These are phyloP conservation scores for Scheffersomyces quercinus DNA, from an alignment of 1,139 yeast species.

Conservation along the genomic window DNA sequence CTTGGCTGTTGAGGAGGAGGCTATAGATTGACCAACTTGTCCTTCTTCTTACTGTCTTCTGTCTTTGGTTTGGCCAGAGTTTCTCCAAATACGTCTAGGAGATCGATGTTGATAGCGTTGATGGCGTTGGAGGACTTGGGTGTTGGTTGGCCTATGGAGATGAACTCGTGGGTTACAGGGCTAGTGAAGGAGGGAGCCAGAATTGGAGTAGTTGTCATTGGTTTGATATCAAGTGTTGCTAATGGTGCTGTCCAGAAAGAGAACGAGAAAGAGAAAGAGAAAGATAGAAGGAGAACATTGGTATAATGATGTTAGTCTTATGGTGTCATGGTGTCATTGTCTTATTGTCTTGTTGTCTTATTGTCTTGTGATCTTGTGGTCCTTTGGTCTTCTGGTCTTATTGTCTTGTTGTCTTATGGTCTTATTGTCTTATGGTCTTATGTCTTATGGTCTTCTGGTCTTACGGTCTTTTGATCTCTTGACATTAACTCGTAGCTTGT, in stretches of 20 bases:
- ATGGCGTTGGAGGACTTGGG: not conserved
- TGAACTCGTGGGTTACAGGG: not conserved
- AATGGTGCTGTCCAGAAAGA: slow-evolving; percentile 8
- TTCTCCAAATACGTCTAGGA: slow-evolving; percentile 6
- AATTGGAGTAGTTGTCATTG: not conserved
- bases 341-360: too few relatives aligned
- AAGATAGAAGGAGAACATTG: too few relatives aligned
- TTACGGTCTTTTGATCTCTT: too few relatives aligned
- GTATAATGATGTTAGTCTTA: too few relatives aligned
- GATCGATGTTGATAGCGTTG: slow-evolving; percentile 1
- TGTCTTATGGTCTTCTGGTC: too few relatives aligned
- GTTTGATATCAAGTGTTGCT: not conserved
- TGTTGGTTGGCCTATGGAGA: slow-evolving; percentile 1
- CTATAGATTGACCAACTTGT: slow-evolving; percentile 9
- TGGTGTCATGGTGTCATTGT: too few relatives aligned
- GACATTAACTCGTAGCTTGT: too few relatives aligned
- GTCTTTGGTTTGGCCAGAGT: slow-evolving; percentile 12
- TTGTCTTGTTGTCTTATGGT: too few relatives aligned
- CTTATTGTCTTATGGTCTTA: too few relatives aligned
- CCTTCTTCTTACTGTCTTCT: not conserved
- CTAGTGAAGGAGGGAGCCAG: not conserved
- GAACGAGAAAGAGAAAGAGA: too few relatives aligned
- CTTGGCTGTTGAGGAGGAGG: not conserved
- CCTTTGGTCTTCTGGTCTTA: too few relatives aligned
- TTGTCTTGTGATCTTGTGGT: too few relatives aligned